Evolutionary conservation across 345 rosid species (phyloP).

Genomic region (Euclidium syriacum): DNA sequence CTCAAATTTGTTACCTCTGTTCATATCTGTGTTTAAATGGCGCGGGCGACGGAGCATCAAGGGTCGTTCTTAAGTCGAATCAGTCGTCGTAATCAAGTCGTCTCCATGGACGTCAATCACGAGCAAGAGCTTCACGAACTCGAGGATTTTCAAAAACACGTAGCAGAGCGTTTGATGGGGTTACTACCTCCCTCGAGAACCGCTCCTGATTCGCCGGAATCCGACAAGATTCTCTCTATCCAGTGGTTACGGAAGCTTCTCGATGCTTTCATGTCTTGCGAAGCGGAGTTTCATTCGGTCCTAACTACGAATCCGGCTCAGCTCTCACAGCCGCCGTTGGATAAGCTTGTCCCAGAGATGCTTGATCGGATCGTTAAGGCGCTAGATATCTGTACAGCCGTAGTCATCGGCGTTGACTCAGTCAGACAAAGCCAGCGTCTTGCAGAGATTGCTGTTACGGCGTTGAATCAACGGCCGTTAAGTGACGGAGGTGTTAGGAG

Average conservation of each 20-base stretch:
- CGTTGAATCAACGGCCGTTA: slow-evolving; percentile 58
- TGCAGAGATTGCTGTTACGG: slow-evolving; percentile 67
- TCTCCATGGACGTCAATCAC: slow-evolving; percentile 67
- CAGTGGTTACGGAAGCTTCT: slow-evolving; percentile 75
- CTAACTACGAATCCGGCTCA: slow-evolving; percentile 49
- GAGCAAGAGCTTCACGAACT: slow-evolving; percentile 86
- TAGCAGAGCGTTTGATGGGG: slow-evolving; percentile 62
- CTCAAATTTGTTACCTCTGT: neutral
- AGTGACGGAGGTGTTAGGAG: slow-evolving; percentile 76
- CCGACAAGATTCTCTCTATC: slow-evolving; percentile 53
- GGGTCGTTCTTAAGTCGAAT: slow-evolving; percentile 71
- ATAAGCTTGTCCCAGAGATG: slow-evolving; percentile 66
- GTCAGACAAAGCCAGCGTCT: slow-evolving; percentile 60
- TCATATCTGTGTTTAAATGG: slow-evolving; percentile 3
- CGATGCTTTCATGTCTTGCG: slow-evolving; percentile 74
- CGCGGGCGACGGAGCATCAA: slow-evolving; percentile 71
- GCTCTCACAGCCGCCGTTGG: slow-evolving; percentile 69
- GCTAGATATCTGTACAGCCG: slow-evolving; percentile 76
- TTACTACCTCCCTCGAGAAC: slow-evolving; percentile 28
- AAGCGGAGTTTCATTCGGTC: slow-evolving; percentile 80
- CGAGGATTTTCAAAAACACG: slow-evolving; percentile 64
- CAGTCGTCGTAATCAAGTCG: slow-evolving; percentile 81
- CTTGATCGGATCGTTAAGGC: slow-evolving; percentile 76
- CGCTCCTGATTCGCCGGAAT: neutral
- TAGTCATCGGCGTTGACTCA: slow-evolving; percentile 61